These are phyloP conservation scores for Hypomontagnella monticulosa DNA, from an alignment of 495 filamentous ascomycete species.

Conservation along the genomic window DNA sequence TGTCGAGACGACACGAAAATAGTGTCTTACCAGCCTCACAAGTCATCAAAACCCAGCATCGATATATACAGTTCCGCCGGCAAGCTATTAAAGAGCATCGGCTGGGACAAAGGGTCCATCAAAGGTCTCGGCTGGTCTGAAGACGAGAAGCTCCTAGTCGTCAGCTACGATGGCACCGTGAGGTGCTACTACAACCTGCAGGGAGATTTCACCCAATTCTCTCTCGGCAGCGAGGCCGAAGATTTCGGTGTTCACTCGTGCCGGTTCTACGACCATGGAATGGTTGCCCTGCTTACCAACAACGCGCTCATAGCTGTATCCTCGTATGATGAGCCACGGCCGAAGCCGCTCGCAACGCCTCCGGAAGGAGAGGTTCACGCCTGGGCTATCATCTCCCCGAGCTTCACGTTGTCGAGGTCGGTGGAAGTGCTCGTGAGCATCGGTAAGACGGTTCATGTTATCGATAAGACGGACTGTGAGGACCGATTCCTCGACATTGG, in stretches of 20 bases:
- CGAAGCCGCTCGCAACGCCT: constrained; percentile 79
- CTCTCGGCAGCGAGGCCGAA: constrained; percentile 90
- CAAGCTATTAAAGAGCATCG: constrained; percentile 71
- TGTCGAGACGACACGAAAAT: constrained; percentile 89
- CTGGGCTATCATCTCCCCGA: constrained; percentile 89
- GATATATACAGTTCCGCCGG: constrained; percentile 95
- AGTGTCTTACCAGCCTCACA: constrained; percentile 75
- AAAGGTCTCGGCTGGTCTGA: constrained; percentile 96
- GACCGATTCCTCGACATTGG: constrained; percentile 90
- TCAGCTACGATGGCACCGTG: constrained; percentile 90
- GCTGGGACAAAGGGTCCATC: constrained; percentile 93
- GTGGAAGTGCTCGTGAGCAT: constrained; percentile 94
- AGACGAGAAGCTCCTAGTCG: constrained; percentile 89
- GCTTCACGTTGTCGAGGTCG: constrained; percentile 89
- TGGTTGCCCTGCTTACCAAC: constrained; percentile 91
- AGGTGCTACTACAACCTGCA: constrained; percentile 91
- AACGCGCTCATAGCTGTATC: constrained; percentile 88
- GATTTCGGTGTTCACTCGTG: constrained; percentile 86
- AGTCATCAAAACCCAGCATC: constrained; percentile 81
- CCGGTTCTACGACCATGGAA: constrained; percentile 89
- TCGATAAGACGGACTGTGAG: constrained; percentile 89
- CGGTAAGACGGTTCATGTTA: constrained; percentile 81
- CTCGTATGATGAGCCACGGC: constrained; percentile 88
- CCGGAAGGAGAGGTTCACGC: constrained; percentile 83
- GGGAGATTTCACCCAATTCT: constrained; percentile 94